Base-by-base conservation (phyloP, 2,329 filamentous ascomycete genomes). In the Boeremia exigua region DNA sequence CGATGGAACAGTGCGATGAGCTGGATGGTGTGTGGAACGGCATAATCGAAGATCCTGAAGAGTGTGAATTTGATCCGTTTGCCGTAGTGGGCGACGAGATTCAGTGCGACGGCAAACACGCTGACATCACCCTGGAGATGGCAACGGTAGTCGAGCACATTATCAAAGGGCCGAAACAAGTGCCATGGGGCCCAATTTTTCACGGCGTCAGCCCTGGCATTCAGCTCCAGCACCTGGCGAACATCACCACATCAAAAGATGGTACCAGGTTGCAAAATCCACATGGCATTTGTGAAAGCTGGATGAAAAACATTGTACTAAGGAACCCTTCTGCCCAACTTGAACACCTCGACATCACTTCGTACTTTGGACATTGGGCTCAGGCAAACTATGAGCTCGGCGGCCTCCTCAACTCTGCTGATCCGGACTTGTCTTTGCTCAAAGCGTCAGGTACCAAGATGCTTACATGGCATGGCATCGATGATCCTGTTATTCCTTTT, bases 1-100 rank as follows among this genome's bases (percentile, higher is more conserved):
- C 61, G 0, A 61, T 74, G 8, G 59, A 64, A 6, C 44, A 53
- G 9, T 75, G 72, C 46, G 72, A 75, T 42, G 53, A 51, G 37
- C 33, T 68, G 2, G 70, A 72, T 30, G 62, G 65, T 1, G 63
- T 68, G 3, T 10, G 66, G 56, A 36, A 84, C 70, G 67, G 68
- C 14, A 48, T 74, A 3, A 63, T 74, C 4, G 54, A 66, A 9
- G 66, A 72, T 15, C 65, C 68, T 1, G 61, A 61, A 14, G 27
- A 29, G 1, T 75, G 72, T 48, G 32, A 61, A 14, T 74, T 72
- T 36, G 49, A 68, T 19, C 61, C 66, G 5, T 45, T 27, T 9
- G 37, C 37, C 1, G 38, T 60, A 3, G 48, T 65, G 9, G 64
- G 60, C 6, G 36, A 59, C 39, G 32, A 55, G 40, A 65, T 68